Base-by-base conservation (phyloP, 768 basidiomycete genomes). In the Boletus eberwhitei region DNA sequence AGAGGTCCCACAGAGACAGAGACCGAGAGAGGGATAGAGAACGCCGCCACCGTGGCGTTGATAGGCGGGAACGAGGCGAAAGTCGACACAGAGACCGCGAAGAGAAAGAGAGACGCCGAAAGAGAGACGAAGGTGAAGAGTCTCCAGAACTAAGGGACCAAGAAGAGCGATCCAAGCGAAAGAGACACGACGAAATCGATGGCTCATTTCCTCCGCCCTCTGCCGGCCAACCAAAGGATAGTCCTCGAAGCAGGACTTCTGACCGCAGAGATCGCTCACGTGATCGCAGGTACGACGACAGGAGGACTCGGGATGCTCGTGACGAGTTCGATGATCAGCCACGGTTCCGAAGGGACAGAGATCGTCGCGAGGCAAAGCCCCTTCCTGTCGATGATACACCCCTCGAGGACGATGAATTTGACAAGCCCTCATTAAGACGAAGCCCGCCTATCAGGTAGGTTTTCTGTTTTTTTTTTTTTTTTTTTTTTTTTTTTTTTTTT, bases 141-240 rank as follows among this genome's bases (percentile, higher is more conserved):
- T 64, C 65, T 17, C 68, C 65, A n/a, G 77, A 78, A 54, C 49
- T 64, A 29, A 71, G 68, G 48, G 81, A 82, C 53, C 57, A 58
- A 19, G 84, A 83, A 48, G 81, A 84, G 35, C 81, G 86, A 50
- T 71, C 73, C 45, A 91, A 92, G 68, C 79, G 87, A 66, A 88
- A 83, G 71, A 76, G 76, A 60, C 75, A 77, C 31, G 83, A 86
- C 59, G 85, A 82, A 52, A 75, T 71, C 43, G 71, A 75, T 34
- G 79, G 80, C 52, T 74, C 74, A 39, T 72, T 74, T 26, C 69
- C 71, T 57, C 70, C 75, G 44, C 73, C 75, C 51, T 77, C 80
- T 26, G 34, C 58, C 7, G 54, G 56, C 43, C 66, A 55, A 35
- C 69, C 75, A 58, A 71, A 79, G 64, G 79, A 82, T 59, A 82